Evolutionary conservation across 768 basidiomycete genomes (phyloP), one percentile per base, ranked within the genome.

Genomic region (Cyclocybe cylindracea): DNA sequence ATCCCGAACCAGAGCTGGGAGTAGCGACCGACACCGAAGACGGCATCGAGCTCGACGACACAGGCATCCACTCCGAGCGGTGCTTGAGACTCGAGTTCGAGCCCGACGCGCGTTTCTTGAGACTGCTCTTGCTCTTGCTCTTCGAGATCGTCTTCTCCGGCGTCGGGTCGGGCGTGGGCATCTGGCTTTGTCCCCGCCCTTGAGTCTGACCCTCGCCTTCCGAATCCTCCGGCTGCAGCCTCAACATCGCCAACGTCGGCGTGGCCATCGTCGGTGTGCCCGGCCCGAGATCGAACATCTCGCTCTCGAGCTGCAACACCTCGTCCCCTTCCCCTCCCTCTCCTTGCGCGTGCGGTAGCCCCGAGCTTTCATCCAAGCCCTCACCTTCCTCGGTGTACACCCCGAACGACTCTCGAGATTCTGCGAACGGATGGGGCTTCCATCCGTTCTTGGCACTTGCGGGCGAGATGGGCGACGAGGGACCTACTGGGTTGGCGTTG

Each of bases 401-500:
- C 2, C 36, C 37, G 18, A 11, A n/a, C 14, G 44, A 36, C 6
- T 55, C 43, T 5, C 35, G 2, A 5, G 51, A 39, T 34, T 61
- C 54, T 8, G 54, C 54, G 32, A 61, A 61, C 10, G 60, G 60
- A 42, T 61, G 60, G 3, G 56, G 43, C 13, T 41, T 57, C 53
- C 56, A 57, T 2, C 36, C 46, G 29, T 39, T 50, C 9, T 47
- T 43, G 33, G 48, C 49, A 5, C 24, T 24, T 5, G 5, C 24
- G 24, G 24, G 3, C 24, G 24, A 24, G 24, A 24, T 24, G 24
- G 24, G 3, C 55, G 48, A 13, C 34, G 39, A n/a, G 53, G 48
- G 2, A 47, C 29, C 43, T 51, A 14, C 11, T 10, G 39, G 11
- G 34, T 19, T 19, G 37, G 51, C 16, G 33, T 38, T 2, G 48